A percentile compares a stretch with the other conserved stretches of the same genome.
Conservation (phyloP, 352 stramenopile species). For the Phytophthora tentaculata region DNA sequence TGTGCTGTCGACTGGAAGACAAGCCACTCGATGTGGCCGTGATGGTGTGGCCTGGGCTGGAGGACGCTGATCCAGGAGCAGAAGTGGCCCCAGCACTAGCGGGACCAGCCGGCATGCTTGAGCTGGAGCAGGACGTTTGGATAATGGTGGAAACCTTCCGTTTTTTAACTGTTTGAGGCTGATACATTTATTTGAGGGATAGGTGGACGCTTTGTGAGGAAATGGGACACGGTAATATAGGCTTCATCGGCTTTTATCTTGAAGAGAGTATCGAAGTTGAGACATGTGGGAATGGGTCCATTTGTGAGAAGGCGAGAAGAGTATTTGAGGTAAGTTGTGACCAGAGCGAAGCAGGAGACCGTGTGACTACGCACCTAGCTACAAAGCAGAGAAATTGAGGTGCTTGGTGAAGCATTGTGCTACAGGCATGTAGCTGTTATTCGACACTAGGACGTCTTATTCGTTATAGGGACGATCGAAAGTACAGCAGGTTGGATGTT, state of each 20-base stretch:
- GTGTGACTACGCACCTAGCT: too few species aligned
- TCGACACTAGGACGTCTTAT: too few species aligned
- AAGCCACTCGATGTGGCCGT: slow-evolving; percentile 40
- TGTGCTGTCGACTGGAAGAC: slow-evolving; percentile 32
- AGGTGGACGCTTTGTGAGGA: neutral
- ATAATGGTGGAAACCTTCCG: slow-evolving; percentile 10
- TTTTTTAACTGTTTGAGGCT: slow-evolving; percentile 8
- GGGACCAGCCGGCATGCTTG: slow-evolving; percentile 2
- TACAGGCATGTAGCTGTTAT: too few species aligned
- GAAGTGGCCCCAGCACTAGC: neutral
- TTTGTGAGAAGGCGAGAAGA: too few species aligned
- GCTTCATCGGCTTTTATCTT: too few species aligned
- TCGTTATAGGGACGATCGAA: too few species aligned
- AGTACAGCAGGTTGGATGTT: too few species aligned
- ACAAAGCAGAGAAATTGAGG: too few species aligned
- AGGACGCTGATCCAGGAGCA: neutral
- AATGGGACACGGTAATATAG: neutral
- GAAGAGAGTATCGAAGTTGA: neutral
- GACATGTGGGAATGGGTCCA: neutral
- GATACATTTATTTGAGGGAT: neutral
- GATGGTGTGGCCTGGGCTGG: slow-evolving; percentile 3
- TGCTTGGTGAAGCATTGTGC: too few species aligned
- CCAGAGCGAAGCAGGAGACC: too few species aligned
- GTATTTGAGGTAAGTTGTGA: too few species aligned
- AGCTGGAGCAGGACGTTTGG: slow-evolving; percentile 1